Conservation (phyloP, 352 stramenopile genomes). For the Globisporangium cystogenes region DNA sequence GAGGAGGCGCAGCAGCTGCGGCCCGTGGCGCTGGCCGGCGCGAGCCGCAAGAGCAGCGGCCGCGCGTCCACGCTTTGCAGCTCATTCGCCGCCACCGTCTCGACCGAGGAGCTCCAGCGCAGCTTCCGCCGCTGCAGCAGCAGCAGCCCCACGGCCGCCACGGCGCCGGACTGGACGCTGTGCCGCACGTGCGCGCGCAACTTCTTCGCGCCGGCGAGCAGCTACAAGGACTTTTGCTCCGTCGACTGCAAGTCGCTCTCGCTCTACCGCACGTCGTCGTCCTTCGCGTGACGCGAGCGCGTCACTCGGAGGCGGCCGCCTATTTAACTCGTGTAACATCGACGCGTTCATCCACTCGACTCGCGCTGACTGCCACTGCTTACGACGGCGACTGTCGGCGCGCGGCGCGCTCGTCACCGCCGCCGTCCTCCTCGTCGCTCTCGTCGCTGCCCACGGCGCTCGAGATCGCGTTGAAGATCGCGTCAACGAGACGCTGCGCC, state of each 20-base stretch:
- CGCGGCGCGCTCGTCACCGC: too few species aligned
- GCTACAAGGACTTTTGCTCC: slow-evolving; percentile 60
- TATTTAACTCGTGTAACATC: too few species aligned
- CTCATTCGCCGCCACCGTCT: slow-evolving; percentile 47
- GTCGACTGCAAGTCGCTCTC: slow-evolving; percentile 75
- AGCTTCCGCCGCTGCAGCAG: slow-evolving; percentile 15
- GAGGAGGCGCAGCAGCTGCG: slow-evolving; percentile 51
- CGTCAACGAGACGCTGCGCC: slow-evolving; percentile 7
- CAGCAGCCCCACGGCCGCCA: slow-evolving; percentile 15
- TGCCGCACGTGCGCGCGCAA: slow-evolving; percentile 57
- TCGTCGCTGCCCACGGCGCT: slow-evolving; percentile 4
- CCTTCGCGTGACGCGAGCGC: slow-evolving; percentile 12
- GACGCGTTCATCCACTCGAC: too few species aligned
- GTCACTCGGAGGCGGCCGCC: too few species aligned
- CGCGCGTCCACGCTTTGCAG: slow-evolving; percentile 49
- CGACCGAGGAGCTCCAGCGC: slow-evolving; percentile 25
- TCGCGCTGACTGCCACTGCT: too few species aligned
- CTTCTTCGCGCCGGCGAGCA: slow-evolving; percentile 47
- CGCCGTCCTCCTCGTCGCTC: slow-evolving; percentile 9
- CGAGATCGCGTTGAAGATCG: slow-evolving; percentile 9
- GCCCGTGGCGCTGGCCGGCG: slow-evolving; percentile 61
- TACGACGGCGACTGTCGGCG: neutral
- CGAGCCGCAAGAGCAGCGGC: slow-evolving; percentile 42
- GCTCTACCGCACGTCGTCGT: slow-evolving; percentile 25
- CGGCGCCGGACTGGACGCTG: slow-evolving; percentile 26